A percentile compares a stretch with the other conserved stretches of the same genome.
phyloP scores from a whole-genome alignment of 2,329 filamentous ascomycete genomes.

The Neonectria ditissima region DNA sequence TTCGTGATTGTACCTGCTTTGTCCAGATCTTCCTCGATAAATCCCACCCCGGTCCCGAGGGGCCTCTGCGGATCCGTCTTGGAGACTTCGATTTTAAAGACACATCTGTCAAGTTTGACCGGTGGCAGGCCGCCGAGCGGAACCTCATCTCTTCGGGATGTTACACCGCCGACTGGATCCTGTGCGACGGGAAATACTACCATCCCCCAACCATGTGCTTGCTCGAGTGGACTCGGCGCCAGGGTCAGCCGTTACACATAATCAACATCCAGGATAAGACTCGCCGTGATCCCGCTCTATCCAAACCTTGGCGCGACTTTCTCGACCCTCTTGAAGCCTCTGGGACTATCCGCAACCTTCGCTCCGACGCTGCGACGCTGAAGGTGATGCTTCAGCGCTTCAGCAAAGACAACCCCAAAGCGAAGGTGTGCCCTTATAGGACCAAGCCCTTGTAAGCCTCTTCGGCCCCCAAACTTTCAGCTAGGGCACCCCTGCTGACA shows the following conservation, averaged over 20 bases:
- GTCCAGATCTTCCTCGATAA: constrained; percentile 63
- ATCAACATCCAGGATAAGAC: constrained; percentile 40
- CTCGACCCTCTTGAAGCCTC: constrained; percentile 8
- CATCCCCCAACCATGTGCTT: constrained; percentile 52
- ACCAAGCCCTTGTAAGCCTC: constrained; percentile 43
- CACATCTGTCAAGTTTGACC: constrained; percentile 71
- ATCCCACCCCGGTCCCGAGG: constrained; percentile 30
- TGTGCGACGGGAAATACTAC: constrained; percentile 50
- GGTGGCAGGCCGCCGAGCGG: constrained; percentile 75
- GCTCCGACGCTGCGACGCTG: constrained; percentile 35
- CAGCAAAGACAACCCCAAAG: constrained; percentile 39
- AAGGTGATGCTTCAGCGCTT: constrained; percentile 41
- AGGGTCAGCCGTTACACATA: constrained; percentile 35
- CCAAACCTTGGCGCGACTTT: constrained; percentile 26
- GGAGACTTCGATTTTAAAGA: constrained; percentile 85
- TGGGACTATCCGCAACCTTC: constrained; percentile 27
- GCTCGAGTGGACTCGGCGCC: constrained; percentile 46
- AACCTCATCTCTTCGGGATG: constrained; percentile 75
- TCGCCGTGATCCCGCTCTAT: constrained; percentile 25
- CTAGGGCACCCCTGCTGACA: constrained; percentile 40
- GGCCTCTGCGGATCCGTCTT: constrained; percentile 67
- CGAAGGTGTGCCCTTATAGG: constrained; percentile 42
- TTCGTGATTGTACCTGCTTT: constrained; percentile 83
- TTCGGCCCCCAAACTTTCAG: constrained; percentile 27
- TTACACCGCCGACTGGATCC: constrained; percentile 65